phyloP scores from a whole-genome alignment of 768 basidiomycete species.

The Pholiota conissans region DNA sequence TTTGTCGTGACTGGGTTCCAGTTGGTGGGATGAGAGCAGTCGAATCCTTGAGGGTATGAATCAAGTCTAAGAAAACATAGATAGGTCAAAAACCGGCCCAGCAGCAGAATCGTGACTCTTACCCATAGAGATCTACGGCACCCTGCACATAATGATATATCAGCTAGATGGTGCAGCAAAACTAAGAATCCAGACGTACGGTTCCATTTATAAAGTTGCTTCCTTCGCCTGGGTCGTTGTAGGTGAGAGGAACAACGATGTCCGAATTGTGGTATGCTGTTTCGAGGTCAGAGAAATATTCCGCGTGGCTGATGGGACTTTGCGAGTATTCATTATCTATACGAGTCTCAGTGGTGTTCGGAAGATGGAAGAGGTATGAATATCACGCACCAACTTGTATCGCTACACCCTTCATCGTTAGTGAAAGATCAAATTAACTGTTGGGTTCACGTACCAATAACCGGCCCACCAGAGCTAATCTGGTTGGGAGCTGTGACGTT shows the following conservation, averaged over 20 bases:
- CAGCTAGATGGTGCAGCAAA: neutral
- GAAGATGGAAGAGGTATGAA: neutral
- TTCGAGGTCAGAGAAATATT: constrained; percentile 68
- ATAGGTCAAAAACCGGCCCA: neutral
- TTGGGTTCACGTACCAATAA: constrained; percentile 52
- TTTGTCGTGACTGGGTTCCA: constrained; percentile 68
- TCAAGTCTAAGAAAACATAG: constrained; percentile 44
- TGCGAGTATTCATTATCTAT: constrained; percentile 81
- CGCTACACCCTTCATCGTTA: constrained; percentile 16
- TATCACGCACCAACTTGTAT: constrained; percentile 27
- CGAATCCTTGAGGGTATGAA: constrained; percentile 77
- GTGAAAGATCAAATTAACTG: neutral
- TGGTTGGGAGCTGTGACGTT: constrained; percentile 61
- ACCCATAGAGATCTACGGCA: constrained; percentile 78
- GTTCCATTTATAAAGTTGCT: constrained; percentile 72
- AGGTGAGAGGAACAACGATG: constrained; percentile 71
- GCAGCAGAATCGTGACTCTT: neutral
- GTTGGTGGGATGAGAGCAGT: constrained; percentile 68
- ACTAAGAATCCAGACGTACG: constrained; percentile 31
- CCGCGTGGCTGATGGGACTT: constrained; percentile 37
- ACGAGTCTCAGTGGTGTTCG: neutral
- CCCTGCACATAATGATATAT: constrained; percentile 42
- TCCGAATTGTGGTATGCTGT: constrained; percentile 50
- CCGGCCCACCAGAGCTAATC: constrained; percentile 70
- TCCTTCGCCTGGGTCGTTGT: constrained; percentile 64